A percentile compares a stretch with the other conserved stretches of the same genome.
phyloP scores from a whole-genome alignment of 352 stramenopile genomes.

The Peronospora destructor region DNA sequence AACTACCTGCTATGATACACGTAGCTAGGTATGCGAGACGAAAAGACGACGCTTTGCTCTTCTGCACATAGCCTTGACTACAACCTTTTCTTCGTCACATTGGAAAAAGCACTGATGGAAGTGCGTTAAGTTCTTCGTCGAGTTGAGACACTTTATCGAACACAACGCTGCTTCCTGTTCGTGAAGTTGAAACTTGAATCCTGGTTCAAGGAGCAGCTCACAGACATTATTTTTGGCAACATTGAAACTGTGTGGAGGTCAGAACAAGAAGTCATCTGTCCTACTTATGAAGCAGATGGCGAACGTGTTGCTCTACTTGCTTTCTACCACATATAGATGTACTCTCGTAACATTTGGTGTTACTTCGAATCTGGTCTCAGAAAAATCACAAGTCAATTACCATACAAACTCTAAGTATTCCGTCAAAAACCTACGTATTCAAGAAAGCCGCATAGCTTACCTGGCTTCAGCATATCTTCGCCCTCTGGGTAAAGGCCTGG shows the following conservation, averaged over 20 bases:
- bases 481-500: conserved; percentile 19
- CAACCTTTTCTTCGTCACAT: conserved; percentile 13
- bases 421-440: neutral
- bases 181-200: conserved; percentile 3
- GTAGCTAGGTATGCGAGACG: no score
- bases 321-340: neutral
- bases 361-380: conserved; percentile 8
- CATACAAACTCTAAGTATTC: neutral
- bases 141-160: conserved; percentile 15
- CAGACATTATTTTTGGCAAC: neutral
- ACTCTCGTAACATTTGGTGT: conserved; percentile 7
- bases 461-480: conserved; percentile 17
- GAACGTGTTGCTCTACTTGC: conserved; percentile 5
- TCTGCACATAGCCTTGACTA: conserved; percentile 8
- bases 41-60: neutral
- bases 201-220: no score
- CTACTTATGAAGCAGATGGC: no score
- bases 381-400: neutral
- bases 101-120: conserved; percentile 20
- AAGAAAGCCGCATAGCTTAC: conserved; percentile 7
- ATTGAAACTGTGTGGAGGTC: conserved; percentile 2
- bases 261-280: conserved; percentile 9
- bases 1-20: neutral
- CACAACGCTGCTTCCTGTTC: conserved; percentile 14
- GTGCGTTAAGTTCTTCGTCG: conserved; percentile 5